Percentiles rank a stretch among this genome's conserved stretches.
Evolutionary conservation across 2,329 filamentous ascomycete species (phyloP).

Genomic region (Nemania diffusa): DNA sequence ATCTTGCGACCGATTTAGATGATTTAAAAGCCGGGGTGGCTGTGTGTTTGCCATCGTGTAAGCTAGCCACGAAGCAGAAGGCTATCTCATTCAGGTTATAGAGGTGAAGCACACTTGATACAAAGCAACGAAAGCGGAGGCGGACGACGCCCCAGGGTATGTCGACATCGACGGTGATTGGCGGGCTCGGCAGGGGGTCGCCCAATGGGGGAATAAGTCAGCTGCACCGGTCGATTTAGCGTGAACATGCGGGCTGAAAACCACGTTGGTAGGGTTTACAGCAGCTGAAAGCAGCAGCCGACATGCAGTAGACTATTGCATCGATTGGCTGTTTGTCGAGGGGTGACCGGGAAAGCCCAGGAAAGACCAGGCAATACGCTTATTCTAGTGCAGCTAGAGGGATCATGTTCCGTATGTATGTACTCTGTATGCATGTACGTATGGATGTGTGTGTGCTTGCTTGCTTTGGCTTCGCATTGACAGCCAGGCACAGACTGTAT

Average conservation of each 20-base stretch:
- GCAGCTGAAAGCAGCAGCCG: conserved; percentile 45
- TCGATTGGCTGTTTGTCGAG: conserved; percentile 41
- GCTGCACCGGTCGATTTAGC: conserved; percentile 41
- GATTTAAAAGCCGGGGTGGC: conserved; percentile 34
- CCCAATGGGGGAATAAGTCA: conserved; percentile 45
- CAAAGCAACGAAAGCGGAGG: conserved; percentile 41
- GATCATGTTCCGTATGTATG: conserved; percentile 13
- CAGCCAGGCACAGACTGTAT: neutral
- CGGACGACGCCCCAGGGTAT: conserved; percentile 35
- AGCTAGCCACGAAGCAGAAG: conserved; percentile 37
- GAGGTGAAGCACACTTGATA: conserved; percentile 37
- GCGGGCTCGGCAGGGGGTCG: conserved; percentile 30
- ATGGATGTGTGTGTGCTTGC: neutral
- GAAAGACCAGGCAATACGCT: conserved; percentile 26
- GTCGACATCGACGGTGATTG: conserved; percentile 38
- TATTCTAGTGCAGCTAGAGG: conserved; percentile 23
- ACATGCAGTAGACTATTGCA: conserved; percentile 43
- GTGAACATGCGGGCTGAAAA: conserved; percentile 44
- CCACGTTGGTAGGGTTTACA: conserved; percentile 36
- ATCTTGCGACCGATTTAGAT: conserved; percentile 34
- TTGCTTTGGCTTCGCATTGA: neutral
- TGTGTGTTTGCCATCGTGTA: conserved; percentile 32
- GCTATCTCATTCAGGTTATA: conserved; percentile 38
- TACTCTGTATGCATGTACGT: neutral
- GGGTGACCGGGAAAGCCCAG: conserved; percentile 25